Conservation (phyloP, 2,329 filamentous ascomycete species). For the Paecilomyces variotii region DNA sequence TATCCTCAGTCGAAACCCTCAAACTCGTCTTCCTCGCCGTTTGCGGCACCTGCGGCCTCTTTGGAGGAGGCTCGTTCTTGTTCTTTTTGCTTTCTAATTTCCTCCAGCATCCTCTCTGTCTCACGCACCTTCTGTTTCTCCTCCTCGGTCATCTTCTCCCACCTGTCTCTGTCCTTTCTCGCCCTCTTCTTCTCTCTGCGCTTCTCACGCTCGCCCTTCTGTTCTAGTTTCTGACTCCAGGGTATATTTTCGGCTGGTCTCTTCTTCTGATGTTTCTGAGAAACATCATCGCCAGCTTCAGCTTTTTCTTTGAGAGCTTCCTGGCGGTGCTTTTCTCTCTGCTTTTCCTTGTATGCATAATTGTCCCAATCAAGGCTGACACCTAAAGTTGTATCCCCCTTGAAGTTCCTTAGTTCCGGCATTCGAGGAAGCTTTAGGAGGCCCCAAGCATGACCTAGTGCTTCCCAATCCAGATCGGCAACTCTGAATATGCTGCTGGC, state of each 20-base stretch:
- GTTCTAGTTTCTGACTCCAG: constrained; percentile 65
- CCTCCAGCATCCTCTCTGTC: constrained; percentile 55
- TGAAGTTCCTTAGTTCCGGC: constrained; percentile 75
- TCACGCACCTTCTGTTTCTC: constrained; percentile 57
- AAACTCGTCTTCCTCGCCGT: constrained; percentile 45
- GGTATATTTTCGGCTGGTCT: constrained; percentile 54
- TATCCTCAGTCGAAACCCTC: constrained; percentile 46
- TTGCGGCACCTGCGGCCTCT: constrained; percentile 9
- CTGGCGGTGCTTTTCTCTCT: constrained; percentile 57
- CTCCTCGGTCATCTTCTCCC: constrained; percentile 60
- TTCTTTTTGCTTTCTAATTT: constrained; percentile 54
- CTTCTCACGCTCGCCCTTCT: constrained; percentile 54
- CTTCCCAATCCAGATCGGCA: constrained; percentile 73
- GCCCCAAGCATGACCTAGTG: constrained; percentile 76
- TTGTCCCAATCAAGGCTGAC: constrained; percentile 54
- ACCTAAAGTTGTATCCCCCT: constrained; percentile 56
- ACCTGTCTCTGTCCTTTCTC: constrained; percentile 55
- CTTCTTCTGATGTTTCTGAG: constrained; percentile 39
- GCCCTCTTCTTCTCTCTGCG: constrained; percentile 58
- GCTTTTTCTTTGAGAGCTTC: constrained; percentile 45
- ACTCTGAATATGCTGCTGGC: constrained; percentile 85
- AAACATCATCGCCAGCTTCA: constrained; percentile 25
- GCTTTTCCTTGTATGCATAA: constrained; percentile 65
- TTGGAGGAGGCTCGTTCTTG: constrained; percentile 14
- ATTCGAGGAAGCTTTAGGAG: constrained; percentile 82